Base-by-base conservation (phyloP, 306 rosid species). In the Comarum palustre region DNA sequence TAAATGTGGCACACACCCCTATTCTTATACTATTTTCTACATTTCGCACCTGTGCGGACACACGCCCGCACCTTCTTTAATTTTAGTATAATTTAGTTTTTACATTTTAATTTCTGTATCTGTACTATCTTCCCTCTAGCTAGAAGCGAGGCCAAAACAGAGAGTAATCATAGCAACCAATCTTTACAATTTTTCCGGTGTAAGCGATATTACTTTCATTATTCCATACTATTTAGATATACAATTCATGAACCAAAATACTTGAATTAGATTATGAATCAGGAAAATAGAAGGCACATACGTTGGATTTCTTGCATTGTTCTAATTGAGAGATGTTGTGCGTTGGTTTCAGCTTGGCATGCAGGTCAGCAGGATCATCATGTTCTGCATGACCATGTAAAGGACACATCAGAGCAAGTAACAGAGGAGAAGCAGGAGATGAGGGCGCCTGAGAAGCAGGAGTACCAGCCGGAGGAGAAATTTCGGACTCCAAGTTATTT, bases 111-210 rank as follows among this genome's bases (percentile, higher is more conserved):
- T 31, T 31, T 31, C 34, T 31, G 3, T 3, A 31, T 31, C 3
- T 1, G 34, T 31, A 31, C 34, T 31, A 31, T 31, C 1, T 31
- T 31, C 34, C 34, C 34, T 31, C 34, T 31, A 31, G 34, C 3
- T 31, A 3, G 34, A 31, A 31, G 34, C 3, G 34, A 31, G 34
- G 34, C 1, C 34, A 31, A 31, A 31, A 31, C 34, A 31, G 89
- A 17, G 54, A 83, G 83, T 43, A 47, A 50, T 73, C 22, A 16
- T 32, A 89, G 92, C 75, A 50, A 32, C 43, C 66, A n/a, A 5
- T 88, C 96, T 50, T 88, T 90, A 80, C 84, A 80, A 60, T 90
- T 88, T 77, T 87, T n/a, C n/a, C 92, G 6, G 71, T 83, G 93
- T 90, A 71, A 86, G 93, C 6, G 1, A 22, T 39, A 4, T 6